Conservation (phyloP, 2,329 filamentous ascomycete genomes). For the Fusarium pseudoanthophilum region DNA sequence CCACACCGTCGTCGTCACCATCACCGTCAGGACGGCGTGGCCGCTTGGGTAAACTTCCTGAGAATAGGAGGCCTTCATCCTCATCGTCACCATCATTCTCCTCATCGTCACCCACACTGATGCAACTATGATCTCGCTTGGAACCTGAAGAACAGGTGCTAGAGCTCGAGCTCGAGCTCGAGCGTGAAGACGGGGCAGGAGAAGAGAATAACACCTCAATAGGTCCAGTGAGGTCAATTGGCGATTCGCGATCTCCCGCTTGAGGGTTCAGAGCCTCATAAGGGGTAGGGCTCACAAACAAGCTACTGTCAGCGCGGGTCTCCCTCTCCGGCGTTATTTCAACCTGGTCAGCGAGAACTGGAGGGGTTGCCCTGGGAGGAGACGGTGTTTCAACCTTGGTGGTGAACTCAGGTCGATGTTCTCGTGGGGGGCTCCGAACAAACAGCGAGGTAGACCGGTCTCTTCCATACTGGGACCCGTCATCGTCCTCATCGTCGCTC, state of each 20-base stretch:
- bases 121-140: not conserved
- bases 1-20: not conserved
- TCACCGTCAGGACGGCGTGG: not conserved
- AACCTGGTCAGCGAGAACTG: too few species aligned
- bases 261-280: slow-evolving; percentile 6
- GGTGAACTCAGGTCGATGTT: not conserved
- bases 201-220: not conserved
- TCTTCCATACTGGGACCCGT: not conserved
- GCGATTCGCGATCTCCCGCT: not conserved
- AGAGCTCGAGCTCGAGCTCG: not conserved
- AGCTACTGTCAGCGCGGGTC: slow-evolving; percentile 22
- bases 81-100: not conserved
- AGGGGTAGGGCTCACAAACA: slow-evolving; percentile 31
- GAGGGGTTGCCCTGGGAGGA: not conserved
- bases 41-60: not conserved
- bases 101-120: not conserved
- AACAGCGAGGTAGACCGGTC: slow-evolving; percentile 20
- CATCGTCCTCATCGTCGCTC: not conserved
- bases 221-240: not conserved
- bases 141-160: not conserved
- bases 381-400: slow-evolving; percentile 16
- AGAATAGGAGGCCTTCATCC: not conserved
- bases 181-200: not conserved
- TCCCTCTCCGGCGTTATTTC: slow-evolving; percentile 3
- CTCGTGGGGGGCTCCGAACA: not conserved